phyloP scores from a whole-genome alignment of 345 rosid genomes.

The Arabis alpina region DNA sequence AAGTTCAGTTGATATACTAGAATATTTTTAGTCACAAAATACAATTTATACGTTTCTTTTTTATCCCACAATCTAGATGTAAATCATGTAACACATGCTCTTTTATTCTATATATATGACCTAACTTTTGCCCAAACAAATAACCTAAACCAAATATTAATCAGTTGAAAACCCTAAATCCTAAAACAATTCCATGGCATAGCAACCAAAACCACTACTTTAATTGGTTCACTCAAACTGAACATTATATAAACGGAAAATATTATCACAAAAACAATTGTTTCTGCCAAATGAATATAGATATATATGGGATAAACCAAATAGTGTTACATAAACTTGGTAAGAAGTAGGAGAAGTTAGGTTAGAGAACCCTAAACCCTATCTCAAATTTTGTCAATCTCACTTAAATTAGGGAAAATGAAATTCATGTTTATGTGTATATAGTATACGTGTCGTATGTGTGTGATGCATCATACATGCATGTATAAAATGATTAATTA shows the following conservation, averaged over 20 bases:
- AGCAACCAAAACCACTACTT: background rate
- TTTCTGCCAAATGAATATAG: background rate
- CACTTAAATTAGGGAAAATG: background rate
- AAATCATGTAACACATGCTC: background rate
- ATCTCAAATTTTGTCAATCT: slow-evolving; percentile 1
- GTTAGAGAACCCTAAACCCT: slow-evolving; percentile 28
- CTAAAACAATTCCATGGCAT: slow-evolving; percentile 2
- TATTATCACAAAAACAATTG: background rate
- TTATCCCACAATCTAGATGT: slow-evolving; percentile 4
- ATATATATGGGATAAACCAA: slow-evolving; percentile 19
- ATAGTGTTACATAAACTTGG: slow-evolving; percentile 17
- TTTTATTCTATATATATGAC: too few species aligned
- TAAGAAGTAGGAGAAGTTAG: slow-evolving; percentile 29
- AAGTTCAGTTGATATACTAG: background rate
- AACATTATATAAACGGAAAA: background rate
- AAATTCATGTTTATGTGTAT: slow-evolving; percentile 9
- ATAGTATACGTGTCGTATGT: background rate
- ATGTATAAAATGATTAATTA: slow-evolving; percentile 1
- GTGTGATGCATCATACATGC: slow-evolving; percentile 2
- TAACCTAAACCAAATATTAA: background rate
- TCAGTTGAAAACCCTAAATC: slow-evolving; percentile 18
- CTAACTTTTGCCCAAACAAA: too few species aligned
- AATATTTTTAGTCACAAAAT: background rate
- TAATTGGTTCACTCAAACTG: background rate
- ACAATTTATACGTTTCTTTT: background rate